Conservation (phyloP, 148 eudicot species). For the Silene latifolia region DNA sequence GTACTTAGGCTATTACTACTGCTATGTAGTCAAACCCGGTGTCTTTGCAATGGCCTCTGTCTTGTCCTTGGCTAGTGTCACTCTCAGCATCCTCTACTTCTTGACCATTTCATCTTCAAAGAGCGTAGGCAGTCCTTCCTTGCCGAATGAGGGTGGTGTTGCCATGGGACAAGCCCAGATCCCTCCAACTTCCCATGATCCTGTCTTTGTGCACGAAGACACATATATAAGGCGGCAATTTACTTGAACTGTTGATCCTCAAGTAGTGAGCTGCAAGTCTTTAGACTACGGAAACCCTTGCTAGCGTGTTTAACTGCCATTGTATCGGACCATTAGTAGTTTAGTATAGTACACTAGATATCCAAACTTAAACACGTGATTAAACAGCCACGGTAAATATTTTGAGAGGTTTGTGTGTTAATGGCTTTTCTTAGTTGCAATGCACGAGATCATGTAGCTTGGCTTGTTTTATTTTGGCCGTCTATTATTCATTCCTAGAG, state of each 20-base stretch:
- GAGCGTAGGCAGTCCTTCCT: constrained; percentile 25
- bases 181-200: constrained; percentile 49
- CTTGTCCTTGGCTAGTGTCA: constrained; percentile 59
- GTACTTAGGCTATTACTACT: constrained; percentile 55
- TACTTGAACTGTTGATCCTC: constrained; percentile 27
- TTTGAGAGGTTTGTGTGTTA: background rate
- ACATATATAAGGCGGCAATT: constrained; percentile 79
- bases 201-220: constrained; percentile 92
- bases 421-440: background rate
- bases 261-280: background rate
- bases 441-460: background rate
- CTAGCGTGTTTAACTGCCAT: background rate
- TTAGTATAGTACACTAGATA: background rate
- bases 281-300: too few species aligned
- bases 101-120: constrained; percentile 51
- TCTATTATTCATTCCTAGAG: too few species aligned
- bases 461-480: too few species aligned
- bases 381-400: background rate
- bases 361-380: background rate
- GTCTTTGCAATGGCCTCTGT: constrained; percentile 76
- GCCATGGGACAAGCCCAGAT: constrained; percentile 85
- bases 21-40: constrained; percentile 77
- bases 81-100: constrained; percentile 63
- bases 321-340: background rate
- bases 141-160: constrained; percentile 51